Evolutionary conservation across 371 early-diverging fungal species (phyloP), one percentile per base, ranked within the genome.

Genomic region (Mortierella sp.): DNA sequence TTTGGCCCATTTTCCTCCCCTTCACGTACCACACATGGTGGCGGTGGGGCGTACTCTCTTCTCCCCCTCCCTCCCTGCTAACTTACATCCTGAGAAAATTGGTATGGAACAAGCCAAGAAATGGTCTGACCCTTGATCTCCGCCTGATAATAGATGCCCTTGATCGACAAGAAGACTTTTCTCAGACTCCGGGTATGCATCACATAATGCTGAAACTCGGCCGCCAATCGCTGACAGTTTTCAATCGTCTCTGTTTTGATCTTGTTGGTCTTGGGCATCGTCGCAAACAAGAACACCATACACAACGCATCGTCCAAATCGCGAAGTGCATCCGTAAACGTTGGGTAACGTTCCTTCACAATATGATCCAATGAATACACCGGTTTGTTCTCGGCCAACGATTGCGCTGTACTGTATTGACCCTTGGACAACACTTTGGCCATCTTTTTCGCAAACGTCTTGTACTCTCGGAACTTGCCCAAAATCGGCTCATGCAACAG

Each of bases 101-200:
- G 91, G 82, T 95, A 95, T 21, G 99, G 99, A 18, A 94, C 94
- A 46, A 98, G 79, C 98, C 98, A 98, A 28, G 95, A 96, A 39
- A 98, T 85, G 45, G 87, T 87, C 81, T 95, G 94, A 23, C 98
- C 99, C 81, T 93, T 90, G 79, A 98, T 92, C 58, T 96, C 96
- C 19, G 94, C 97, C 85, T 97, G 97, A 81, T 96, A 97, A 85
- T 98, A 98, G 76, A 97, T 95, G 56, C 99, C 99, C 87, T 98
- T 98, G 90, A 98, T 96, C 18, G 95, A 94, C 67, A 97, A 84
- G 80, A 98, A 98, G 18, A 90, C 91, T 78, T 95, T 94, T 50
- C 92, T 88, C 70, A 98, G 81, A 68, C 89, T 82, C 57, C 88
- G 85, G 38, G 93, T 84, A 34, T 88, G 83, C 76, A 96, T 86